Conservation (phyloP, 306 rosid species). For the Hippophae gyantsensis region DNA sequence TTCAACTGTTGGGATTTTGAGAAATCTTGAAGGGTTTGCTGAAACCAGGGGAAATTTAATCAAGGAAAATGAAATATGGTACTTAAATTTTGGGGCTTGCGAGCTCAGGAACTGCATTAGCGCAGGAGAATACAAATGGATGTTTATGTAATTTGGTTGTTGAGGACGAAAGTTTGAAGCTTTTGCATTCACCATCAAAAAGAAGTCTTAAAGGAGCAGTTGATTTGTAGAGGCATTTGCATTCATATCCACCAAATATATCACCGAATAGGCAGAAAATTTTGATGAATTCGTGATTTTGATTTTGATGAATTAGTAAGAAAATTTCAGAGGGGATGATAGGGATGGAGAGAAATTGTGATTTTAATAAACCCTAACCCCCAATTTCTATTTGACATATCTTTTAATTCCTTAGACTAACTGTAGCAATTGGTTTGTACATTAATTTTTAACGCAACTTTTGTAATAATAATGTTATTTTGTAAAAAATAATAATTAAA, state of each 20-base stretch:
- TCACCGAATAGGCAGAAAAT: no score
- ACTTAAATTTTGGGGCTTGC: constrained; percentile 37
- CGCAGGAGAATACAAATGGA: constrained; percentile 67
- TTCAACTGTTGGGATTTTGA: constrained; percentile 62
- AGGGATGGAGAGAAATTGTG: no score
- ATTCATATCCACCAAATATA: constrained; percentile 16
- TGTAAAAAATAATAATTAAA: no score
- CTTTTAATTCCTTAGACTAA: no score
- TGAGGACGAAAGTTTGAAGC: constrained; percentile 44
- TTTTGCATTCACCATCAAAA: constrained; percentile 27
- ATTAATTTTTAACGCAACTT: no score
- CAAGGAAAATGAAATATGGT: constrained; percentile 61
- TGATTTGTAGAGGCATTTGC: constrained; percentile 50
- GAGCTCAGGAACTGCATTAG: constrained; percentile 59
- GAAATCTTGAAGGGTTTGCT: constrained; percentile 48
- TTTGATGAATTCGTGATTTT: no score
- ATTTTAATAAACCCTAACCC: no score
- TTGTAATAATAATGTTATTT: no score
- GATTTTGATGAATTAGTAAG: no score
- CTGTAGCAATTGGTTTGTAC: no score
- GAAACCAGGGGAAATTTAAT: constrained; percentile 58
- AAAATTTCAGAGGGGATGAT: no score
- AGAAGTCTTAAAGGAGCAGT: constrained; percentile 58
- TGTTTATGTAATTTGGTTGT: constrained; percentile 62
- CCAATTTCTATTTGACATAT: no score